Evolutionary conservation across 2,329 filamentous ascomycete genomes (phyloP).

Genomic region (Colletotrichum chrysophilum): DNA sequence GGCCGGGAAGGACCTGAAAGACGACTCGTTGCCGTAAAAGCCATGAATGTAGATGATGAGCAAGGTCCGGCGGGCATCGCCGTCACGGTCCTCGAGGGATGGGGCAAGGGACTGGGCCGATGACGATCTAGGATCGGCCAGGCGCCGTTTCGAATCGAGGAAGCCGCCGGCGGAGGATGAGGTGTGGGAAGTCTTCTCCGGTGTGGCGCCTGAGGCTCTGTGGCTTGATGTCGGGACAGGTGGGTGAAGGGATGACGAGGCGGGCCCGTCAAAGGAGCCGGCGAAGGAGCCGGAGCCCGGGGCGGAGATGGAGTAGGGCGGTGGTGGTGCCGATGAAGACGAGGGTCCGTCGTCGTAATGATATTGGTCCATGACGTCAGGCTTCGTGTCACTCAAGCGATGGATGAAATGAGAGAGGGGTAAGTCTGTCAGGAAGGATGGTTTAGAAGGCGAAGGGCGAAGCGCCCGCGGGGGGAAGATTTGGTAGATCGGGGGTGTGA

Average conservation of each 20-base stretch:
- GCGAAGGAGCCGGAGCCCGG: constrained; percentile 9
- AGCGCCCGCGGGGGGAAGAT: background rate
- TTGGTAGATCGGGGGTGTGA: background rate
- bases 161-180: background rate
- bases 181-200: background rate
- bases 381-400: background rate
- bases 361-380: constrained; percentile 16
- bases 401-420: background rate
- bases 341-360: constrained; percentile 4
- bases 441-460: background rate
- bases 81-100: constrained; percentile 23
- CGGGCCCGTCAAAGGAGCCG: background rate
- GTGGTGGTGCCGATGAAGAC: constrained; percentile 14
- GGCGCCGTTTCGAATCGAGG: constrained; percentile 23
- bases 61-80: constrained; percentile 56
- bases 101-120: constrained; percentile 44
- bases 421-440: background rate
- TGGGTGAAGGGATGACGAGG: constrained; percentile 10
- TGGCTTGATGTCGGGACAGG: background rate
- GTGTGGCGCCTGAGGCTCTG: background rate
- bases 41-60: constrained; percentile 88
- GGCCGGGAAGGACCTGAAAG: constrained; percentile 85
- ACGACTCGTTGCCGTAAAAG: constrained; percentile 87
- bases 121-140: constrained; percentile 51
- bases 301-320: constrained; percentile 17